Conservation (phyloP, 2,329 filamentous ascomycete genomes). For the Cladophialophora immunda region DNA sequence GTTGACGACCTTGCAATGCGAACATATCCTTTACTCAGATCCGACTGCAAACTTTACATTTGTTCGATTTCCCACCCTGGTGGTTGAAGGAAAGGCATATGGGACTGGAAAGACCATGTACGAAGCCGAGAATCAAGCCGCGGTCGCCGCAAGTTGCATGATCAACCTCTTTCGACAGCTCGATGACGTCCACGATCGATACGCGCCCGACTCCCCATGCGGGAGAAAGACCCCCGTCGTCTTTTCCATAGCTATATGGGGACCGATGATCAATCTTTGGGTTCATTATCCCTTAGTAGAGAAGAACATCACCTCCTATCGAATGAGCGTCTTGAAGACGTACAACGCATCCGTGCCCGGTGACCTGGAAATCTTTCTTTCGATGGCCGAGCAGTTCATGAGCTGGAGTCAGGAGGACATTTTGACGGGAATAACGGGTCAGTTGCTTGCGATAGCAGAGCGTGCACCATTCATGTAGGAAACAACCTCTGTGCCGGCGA, state of each 20-base stretch:
- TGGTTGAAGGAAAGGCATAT: constrained; percentile 37
- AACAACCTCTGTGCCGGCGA: no score
- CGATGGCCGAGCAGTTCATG: not conserved
- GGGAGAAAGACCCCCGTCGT: not conserved
- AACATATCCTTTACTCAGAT: constrained; percentile 29
- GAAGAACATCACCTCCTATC: not conserved
- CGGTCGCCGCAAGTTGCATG: constrained; percentile 34
- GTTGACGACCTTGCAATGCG: not conserved
- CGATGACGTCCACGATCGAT: constrained; percentile 16
- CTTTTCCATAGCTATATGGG: not conserved
- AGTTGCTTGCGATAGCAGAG: not conserved
- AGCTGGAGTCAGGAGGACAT: not conserved
- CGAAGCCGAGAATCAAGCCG: constrained; percentile 38
- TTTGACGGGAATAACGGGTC: not conserved
- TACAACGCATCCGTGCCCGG: not conserved
- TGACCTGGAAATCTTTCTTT: not conserved
- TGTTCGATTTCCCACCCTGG: constrained; percentile 32
- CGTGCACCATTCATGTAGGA: no score
- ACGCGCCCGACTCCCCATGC: constrained; percentile 18
- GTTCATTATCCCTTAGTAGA: not conserved
- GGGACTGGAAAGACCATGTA: constrained; percentile 32
- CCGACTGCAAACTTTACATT: constrained; percentile 28
- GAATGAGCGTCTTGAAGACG: not conserved
- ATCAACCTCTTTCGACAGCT: constrained; percentile 28
- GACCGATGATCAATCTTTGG: not conserved